A percentile compares a stretch with the other conserved stretches of the same genome.
These are phyloP conservation scores for Calonectria pteridis DNA, from an alignment of 2,329 filamentous ascomycete genomes.

Conservation along the genomic window DNA sequence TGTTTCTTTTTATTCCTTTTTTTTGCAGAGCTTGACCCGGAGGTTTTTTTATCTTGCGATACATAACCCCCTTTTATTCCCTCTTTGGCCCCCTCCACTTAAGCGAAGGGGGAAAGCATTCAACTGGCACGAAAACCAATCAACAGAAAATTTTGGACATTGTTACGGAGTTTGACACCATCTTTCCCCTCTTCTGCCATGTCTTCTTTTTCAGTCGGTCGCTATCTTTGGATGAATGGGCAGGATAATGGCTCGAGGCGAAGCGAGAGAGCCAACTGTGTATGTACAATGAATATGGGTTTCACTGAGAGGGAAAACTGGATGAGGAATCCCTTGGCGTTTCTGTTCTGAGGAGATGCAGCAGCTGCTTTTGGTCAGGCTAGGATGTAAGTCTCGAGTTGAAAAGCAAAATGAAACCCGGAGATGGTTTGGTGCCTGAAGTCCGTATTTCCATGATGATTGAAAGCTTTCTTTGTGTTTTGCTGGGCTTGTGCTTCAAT, in stretches of 20 bases:
- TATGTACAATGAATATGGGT: conserved; percentile 5
- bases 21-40: conserved; percentile 10
- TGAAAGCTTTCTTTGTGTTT: background rate
- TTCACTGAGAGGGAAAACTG: background rate
- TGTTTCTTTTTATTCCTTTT: background rate
- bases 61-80: background rate
- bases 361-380: background rate
- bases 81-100: background rate
- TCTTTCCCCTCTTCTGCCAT: background rate
- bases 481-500: too few species aligned
- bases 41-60: conserved; percentile 17
- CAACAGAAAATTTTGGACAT: conserved; percentile 23
- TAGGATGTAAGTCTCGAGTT: background rate
- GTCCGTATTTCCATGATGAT: too few species aligned
- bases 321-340: background rate
- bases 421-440: background rate
- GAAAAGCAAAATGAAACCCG: conserved; percentile 3
- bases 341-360: background rate
- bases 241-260: background rate
- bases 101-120: background rate
- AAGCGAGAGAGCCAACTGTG: background rate
- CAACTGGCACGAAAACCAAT: background rate
- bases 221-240: background rate
- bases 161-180: conserved; percentile 22
- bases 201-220: background rate